These are phyloP conservation scores for Mercurialis annua DNA, from an alignment of 345 rosid genomes.

Conservation along the genomic window DNA sequence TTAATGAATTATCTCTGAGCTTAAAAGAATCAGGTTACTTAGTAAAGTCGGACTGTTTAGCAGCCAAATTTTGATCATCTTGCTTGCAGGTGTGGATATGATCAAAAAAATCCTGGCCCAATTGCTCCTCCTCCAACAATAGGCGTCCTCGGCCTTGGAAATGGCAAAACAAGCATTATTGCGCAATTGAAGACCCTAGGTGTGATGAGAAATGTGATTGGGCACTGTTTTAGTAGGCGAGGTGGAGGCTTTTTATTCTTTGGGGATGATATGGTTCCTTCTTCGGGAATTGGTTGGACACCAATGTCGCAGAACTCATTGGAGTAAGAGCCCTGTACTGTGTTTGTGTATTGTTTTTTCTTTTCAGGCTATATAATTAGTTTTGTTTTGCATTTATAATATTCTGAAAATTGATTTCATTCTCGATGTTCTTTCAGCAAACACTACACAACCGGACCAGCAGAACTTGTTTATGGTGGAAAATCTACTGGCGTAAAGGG, in stretches of 20 bases:
- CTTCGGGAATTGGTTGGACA: slow-evolving; percentile 63
- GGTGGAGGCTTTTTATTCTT: slow-evolving; percentile 83
- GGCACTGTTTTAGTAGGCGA: slow-evolving; percentile 71
- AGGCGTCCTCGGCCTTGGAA: slow-evolving; percentile 84
- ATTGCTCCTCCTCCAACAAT: slow-evolving; percentile 57
- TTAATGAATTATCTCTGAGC: neutral
- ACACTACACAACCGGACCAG: slow-evolving; percentile 60
- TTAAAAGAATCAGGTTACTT: neutral
- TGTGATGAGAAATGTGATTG: slow-evolving; percentile 52
- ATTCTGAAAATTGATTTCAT: neutral
- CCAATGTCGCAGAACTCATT: slow-evolving; percentile 34
- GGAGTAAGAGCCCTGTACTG: slow-evolving; percentile 39
- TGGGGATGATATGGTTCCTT: slow-evolving; percentile 63
- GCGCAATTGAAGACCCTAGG: slow-evolving; percentile 52
- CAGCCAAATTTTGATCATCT: slow-evolving; percentile 2
- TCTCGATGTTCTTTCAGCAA: slow-evolving; percentile 42
- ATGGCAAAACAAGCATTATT: slow-evolving; percentile 61
- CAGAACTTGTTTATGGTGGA: slow-evolving; percentile 54
- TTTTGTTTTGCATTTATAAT: neutral
- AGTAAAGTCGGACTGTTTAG: neutral
- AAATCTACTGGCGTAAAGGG: slow-evolving; percentile 57
- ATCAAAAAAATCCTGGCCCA: slow-evolving; percentile 47
- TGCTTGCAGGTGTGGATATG: slow-evolving; percentile 69
- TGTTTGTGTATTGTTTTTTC: neutral
- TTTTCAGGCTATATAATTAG: neutral